Percentiles rank a stretch among this genome's conserved stretches.
Evolutionary conservation across 2,329 filamentous ascomycete species (phyloP).

Genomic region (Aureobasidium sp.): DNA sequence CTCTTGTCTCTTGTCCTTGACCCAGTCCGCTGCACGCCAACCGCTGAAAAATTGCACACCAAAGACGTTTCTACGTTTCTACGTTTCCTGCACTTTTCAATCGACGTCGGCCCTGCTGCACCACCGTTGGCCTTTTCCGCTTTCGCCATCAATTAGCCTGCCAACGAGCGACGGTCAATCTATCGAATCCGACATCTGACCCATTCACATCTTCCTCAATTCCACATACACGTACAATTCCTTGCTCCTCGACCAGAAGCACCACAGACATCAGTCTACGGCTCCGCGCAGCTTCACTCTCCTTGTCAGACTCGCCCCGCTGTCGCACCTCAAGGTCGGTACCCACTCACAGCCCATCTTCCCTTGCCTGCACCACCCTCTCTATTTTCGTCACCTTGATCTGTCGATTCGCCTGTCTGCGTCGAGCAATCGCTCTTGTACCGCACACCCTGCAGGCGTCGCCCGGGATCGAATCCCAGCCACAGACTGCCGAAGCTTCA

Average conservation of each 20-base stretch:
- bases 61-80: conserved; percentile 10
- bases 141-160: conserved; percentile 4
- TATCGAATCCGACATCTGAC: conserved; percentile 10
- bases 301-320: conserved; percentile 8
- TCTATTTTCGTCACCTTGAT: conserved; percentile 4
- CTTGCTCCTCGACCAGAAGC: background rate
- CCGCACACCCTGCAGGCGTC: background rate
- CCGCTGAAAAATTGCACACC: background rate
- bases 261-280: background rate
- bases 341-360: background rate
- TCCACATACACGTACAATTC: background rate
- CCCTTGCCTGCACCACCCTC: conserved; percentile 9
- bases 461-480: background rate
- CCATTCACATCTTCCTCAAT: background rate
- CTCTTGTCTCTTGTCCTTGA: background rate
- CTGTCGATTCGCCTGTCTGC: background rate
- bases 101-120: conserved; percentile 4
- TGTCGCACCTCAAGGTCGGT: conserved; percentile 13
- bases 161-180: conserved; percentile 5
- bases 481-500: background rate
- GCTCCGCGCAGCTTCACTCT: conserved; percentile 12
- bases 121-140: conserved; percentile 6
- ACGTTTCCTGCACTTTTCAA: conserved; percentile 1
- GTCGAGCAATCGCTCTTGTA: conserved; percentile 1
- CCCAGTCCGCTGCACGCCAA: background rate